A percentile compares a stretch with the other conserved stretches of the same genome.
phyloP scores from a whole-genome alignment of 441 rosid genomes.

The Pelargonium cotyledonis region DNA sequence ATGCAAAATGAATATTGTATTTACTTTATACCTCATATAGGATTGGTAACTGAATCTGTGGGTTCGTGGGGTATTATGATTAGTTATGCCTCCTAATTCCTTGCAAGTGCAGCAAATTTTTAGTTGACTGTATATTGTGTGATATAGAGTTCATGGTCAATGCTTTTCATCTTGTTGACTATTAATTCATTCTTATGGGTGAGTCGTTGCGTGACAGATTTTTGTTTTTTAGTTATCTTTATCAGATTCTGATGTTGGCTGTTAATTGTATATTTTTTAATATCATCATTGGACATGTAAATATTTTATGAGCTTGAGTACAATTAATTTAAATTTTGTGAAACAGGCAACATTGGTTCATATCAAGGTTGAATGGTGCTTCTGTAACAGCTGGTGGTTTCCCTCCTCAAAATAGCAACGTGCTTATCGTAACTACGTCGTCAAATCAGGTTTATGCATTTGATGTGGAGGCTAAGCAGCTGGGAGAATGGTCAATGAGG shows the following conservation, averaged over 20 bases:
- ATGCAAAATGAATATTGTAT: background rate
- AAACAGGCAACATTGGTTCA: conserved; percentile 94
- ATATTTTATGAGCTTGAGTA: conserved; percentile 10
- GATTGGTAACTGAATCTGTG: background rate
- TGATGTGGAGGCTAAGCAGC: conserved; percentile 80
- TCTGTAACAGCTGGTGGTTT: conserved; percentile 91
- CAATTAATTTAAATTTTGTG: conserved; percentile 15
- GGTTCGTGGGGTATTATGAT: background rate
- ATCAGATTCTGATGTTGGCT: too few relatives aligned
- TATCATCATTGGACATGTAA: too few relatives aligned
- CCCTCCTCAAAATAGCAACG: conserved; percentile 61
- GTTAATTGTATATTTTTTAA: too few relatives aligned
- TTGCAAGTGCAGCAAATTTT: background rate
- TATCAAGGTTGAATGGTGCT: conserved; percentile 84
- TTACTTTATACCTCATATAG: background rate
- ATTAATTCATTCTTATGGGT: too few relatives aligned
- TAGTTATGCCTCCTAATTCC: background rate
- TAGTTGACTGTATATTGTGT: background rate
- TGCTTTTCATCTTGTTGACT: too few relatives aligned
- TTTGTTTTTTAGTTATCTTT: too few relatives aligned
- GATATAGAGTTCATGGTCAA: background rate
- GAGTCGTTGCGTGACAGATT: too few relatives aligned
- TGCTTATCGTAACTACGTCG: conserved; percentile 69
- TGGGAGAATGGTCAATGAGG: conserved; percentile 74
- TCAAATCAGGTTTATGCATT: conserved; percentile 78